These are phyloP conservation scores for Elaeis oleifera DNA, from an alignment of 202 grass and related monocot species.

Conservation along the genomic window DNA sequence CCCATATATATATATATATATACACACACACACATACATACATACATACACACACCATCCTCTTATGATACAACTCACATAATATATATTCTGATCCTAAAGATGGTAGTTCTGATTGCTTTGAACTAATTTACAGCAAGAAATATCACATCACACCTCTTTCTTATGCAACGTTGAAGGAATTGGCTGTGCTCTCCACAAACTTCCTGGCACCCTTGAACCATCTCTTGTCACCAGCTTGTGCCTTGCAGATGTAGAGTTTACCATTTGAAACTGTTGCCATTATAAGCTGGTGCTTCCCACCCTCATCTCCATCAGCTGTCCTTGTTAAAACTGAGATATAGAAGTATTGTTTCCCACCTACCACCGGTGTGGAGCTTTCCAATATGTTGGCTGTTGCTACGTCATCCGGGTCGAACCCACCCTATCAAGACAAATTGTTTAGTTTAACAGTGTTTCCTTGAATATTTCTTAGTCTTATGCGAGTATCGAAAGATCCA, in stretches of 20 bases:
- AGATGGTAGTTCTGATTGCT: background rate
- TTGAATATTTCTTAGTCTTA: no score
- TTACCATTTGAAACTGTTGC: conserved; percentile 72
- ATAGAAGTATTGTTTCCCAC: conserved; percentile 77
- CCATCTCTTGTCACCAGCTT: conserved; percentile 99
- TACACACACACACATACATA: no score
- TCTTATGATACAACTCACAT: background rate
- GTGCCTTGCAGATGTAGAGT: conserved; percentile 96
- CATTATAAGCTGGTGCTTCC: conserved; percentile 84
- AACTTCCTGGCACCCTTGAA: conserved; percentile 93
- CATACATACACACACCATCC: no score
- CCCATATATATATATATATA: background rate
- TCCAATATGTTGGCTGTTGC: conserved; percentile 82
- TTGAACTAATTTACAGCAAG: background rate
- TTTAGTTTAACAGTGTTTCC: no score
- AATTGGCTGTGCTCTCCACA: conserved; percentile 60
- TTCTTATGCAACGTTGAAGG: conserved; percentile 78
- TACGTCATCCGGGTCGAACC: conserved; percentile 60
- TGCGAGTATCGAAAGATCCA: no score
- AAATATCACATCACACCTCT: no score
- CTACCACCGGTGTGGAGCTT: conserved; percentile 32
- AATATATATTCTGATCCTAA: background rate
- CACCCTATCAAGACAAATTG: conserved; percentile 37
- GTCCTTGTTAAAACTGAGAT: conserved; percentile 79
- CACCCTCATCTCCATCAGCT: conserved; percentile 84